Evolutionary conservation across 1,284 basidiomycete species (phyloP), one percentile per base, ranked within the genome.

Genomic region (Microbotryum violaceum): DNA sequence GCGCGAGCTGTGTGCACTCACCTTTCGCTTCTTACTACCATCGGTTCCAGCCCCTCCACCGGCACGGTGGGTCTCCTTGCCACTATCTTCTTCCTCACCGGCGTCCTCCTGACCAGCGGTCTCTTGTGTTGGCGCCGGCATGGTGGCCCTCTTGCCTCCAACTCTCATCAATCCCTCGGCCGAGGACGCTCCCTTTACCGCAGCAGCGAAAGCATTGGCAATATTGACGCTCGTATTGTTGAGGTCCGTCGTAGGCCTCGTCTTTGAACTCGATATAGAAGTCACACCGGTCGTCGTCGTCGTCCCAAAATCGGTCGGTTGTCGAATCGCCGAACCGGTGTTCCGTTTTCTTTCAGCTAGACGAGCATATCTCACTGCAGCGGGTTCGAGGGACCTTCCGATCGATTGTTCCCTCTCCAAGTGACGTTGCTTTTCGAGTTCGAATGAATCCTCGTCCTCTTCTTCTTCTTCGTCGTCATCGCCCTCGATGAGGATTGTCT

Each of bases 161-260:
- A 2, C 18, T 25, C 37, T 23, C 37, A 23, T 18, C 20, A 53
- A 3, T 63, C 44, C 49, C 56, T 8, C 52, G 59, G 54, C 16
- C 53, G 49, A 45, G 55, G 61, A 29, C 46, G 57, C 54, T 62
- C 65, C 55, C 49, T 64, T 57, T 50, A 58, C 65, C 14, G 71
- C 69, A 21, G 64, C 52, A 67, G 80, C 77, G 71, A 91, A 87
- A 27, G 88, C 89, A 70, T 82, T 82, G 29, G 88, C 89, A 71
- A 89, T 84, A 74, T 88, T 87, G 56, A 91, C 88, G 47, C 86
- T 85, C 52, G 89, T 91, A 74, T 88, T 68, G 74, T 74, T 83
- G 84, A 86, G 79, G 7, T 29, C 56, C n/a, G 14, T 49, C 18
- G 12, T 4, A 9, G 56, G 10, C 42, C 44, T 59, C 49, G 42